phyloP scores from a whole-genome alignment of 305 asterid genomes.

The Plantago lanceolata region DNA sequence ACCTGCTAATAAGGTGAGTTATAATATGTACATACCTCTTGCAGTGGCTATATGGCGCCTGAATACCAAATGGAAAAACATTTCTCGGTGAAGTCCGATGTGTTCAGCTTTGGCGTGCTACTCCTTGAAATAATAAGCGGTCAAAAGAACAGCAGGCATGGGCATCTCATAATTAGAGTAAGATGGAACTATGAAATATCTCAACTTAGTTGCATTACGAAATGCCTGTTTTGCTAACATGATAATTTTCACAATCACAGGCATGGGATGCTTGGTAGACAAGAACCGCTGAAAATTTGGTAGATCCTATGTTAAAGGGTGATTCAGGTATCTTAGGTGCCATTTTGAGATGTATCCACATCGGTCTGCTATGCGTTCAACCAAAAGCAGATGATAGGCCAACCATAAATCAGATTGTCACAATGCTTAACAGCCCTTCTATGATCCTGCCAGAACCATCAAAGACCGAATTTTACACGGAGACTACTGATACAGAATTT shows the following conservation, averaged over 20 bases:
- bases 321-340: neutral
- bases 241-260: neutral
- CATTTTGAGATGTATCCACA: constrained; percentile 8
- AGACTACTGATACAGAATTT: no score
- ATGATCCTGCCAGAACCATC: neutral
- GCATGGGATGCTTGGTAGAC: constrained; percentile 1
- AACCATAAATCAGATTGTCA: neutral
- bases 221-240: neutral
- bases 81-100: neutral
- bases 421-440: neutral
- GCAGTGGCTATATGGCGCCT: no score
- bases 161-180: no score
- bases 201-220: no score
- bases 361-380: neutral
- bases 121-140: no score
- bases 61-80: no score
- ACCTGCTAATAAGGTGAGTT: no score
- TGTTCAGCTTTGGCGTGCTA: no score
- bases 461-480: no score
- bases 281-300: constrained; percentile 2
- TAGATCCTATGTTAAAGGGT: neutral
- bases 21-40: no score
- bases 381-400: neutral
- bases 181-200: no score
- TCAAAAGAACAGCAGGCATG: no score